Percentiles rank a stretch among this genome's conserved stretches.
Conservation (phyloP, 2,329 filamentous ascomycete genomes). For the Davidsoniella eucalypti region DNA sequence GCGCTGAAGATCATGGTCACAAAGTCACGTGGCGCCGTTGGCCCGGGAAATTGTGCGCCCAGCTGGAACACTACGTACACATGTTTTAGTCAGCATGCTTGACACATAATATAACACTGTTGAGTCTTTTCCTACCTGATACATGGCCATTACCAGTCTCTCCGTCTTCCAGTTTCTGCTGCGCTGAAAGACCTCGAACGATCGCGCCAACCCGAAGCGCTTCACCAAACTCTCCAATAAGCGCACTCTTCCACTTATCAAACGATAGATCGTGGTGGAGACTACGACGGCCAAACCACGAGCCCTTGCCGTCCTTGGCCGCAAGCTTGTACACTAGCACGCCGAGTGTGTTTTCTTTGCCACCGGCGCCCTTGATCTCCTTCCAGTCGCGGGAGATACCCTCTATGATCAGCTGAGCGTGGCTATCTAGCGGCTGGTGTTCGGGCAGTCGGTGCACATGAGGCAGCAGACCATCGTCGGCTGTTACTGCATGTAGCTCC, state of each 20-base stretch:
- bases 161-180: conserved; percentile 51
- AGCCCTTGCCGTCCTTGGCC: conserved; percentile 63
- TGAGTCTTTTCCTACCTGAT: conserved; percentile 1
- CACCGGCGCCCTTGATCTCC: conserved; percentile 51
- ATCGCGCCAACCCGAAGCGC: conserved; percentile 54
- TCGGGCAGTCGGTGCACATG: conserved; percentile 1
- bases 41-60: conserved; percentile 78
- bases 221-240: conserved; percentile 62
- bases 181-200: conserved; percentile 73
- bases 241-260: conserved; percentile 57
- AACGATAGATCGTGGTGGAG: conserved; percentile 67
- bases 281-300: conserved; percentile 80
- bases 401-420: conserved; percentile 23
- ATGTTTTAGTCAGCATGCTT: background rate
- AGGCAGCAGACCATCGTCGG: background rate
- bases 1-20: conserved; percentile 56
- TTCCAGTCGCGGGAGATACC: conserved; percentile 75
- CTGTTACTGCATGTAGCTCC: background rate
- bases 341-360: conserved; percentile 55
- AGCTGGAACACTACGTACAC: conserved; percentile 55
- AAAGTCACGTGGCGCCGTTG: conserved; percentile 77
- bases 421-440: conserved; percentile 8
- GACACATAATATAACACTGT: conserved; percentile 40
- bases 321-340: conserved; percentile 67
- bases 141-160: conserved; percentile 18